Conservation (phyloP, 352 stramenopile genomes). For the Pythium plurisporium region DNA sequence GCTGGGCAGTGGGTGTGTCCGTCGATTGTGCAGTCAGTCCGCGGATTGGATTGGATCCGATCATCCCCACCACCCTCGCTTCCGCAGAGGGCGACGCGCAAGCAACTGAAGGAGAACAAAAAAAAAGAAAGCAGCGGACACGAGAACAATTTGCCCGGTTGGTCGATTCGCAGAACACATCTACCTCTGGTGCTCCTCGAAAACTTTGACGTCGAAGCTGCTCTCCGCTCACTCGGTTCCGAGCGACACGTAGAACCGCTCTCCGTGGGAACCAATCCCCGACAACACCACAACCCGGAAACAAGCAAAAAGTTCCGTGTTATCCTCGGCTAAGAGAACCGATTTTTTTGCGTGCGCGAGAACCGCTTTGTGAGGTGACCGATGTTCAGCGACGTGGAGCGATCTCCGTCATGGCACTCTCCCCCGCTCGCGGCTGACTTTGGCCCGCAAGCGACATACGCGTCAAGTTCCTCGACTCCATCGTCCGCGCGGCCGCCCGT, state of each 20-base stretch:
- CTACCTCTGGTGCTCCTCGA: not conserved
- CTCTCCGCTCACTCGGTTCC: not conserved
- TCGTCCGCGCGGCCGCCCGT: constrained; percentile 14
- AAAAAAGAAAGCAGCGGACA: too few species aligned
- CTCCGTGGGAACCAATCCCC: not conserved
- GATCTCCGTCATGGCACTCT: constrained; percentile 21
- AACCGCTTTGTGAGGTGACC: not conserved
- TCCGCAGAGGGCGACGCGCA: too few species aligned
- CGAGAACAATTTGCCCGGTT: too few species aligned
- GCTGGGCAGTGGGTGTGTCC: too few species aligned
- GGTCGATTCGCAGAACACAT: too few species aligned
- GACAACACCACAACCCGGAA: not conserved
- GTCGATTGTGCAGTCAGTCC: constrained; percentile 8
- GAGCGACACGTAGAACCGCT: not conserved
- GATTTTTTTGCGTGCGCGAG: constrained; percentile 3
- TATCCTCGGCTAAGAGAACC: constrained; percentile 12
- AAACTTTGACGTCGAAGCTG: not conserved
- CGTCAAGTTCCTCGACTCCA: too few species aligned
- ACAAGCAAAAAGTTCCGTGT: too few species aligned
- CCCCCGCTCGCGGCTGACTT: constrained; percentile 3
- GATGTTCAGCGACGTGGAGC: constrained; percentile 28
- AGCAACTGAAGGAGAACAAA: too few species aligned
- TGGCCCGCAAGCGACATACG: too few species aligned
- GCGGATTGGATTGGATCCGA: not conserved
- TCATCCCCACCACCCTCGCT: not conserved